Percentiles rank a stretch among this genome's conserved stretches.
These are phyloP conservation scores for Saturnispora halmiae DNA, from an alignment of 805 yeast species.

Conservation along the genomic window DNA sequence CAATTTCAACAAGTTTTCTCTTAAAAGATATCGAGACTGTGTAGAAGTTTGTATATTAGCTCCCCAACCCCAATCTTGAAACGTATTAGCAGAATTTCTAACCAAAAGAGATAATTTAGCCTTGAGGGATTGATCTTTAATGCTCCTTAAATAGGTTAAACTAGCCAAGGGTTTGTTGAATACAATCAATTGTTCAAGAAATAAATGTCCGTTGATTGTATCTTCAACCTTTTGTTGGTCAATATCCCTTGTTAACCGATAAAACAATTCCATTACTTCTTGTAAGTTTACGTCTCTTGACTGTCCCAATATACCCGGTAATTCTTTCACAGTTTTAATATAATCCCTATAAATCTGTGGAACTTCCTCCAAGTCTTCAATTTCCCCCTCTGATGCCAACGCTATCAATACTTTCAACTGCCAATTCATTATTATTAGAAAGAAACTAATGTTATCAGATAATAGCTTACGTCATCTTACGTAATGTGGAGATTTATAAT, in stretches of 20 bases:
- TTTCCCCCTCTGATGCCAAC: not conserved
- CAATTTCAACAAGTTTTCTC: constrained; percentile 35
- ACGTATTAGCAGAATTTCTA: not conserved
- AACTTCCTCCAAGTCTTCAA: not conserved
- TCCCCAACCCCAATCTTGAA: constrained; percentile 7
- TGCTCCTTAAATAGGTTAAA: not conserved
- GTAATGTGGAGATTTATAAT: not conserved
- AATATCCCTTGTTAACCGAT: not conserved
- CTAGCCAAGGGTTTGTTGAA: constrained; percentile 3
- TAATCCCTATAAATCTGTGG: constrained; percentile 1
- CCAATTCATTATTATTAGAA: constrained; percentile 4
- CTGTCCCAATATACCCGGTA: not conserved
- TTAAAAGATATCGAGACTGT: constrained; percentile 31
- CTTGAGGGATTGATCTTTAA: not conserved
- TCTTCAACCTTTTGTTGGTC: constrained; percentile 1
- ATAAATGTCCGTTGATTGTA: constrained; percentile 8
- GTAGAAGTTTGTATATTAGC: not conserved
- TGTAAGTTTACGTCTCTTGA: not conserved
- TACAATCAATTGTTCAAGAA: constrained; percentile 5
- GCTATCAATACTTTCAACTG: constrained; percentile 5
- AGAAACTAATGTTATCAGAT: too few species aligned
- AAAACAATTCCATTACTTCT: not conserved
- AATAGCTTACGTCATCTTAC: not conserved
- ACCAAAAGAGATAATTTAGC: constrained; percentile 5
- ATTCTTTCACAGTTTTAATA: not conserved